Percentiles rank a stretch among this genome's conserved stretches.
These are phyloP conservation scores for Hansenula anomala DNA, from an alignment of 1,139 yeast genomes.

Conservation along the genomic window DNA sequence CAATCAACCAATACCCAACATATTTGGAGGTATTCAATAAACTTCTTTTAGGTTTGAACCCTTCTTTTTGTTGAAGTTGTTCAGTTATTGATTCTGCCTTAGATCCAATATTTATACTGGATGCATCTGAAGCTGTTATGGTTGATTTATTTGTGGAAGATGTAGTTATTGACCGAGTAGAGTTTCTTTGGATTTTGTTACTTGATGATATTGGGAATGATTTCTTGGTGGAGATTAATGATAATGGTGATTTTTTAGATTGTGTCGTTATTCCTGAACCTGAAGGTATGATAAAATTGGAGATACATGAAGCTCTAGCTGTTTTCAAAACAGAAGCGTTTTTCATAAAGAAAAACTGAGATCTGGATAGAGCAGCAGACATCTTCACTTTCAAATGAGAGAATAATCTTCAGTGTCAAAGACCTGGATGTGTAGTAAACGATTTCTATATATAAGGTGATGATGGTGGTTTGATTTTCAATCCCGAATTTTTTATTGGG, in stretches of 20 bases:
- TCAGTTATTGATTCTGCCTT: background rate
- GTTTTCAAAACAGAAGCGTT: conserved; percentile 22
- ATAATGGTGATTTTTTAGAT: background rate
- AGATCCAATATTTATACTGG: background rate
- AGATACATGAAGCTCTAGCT: conserved; percentile 14
- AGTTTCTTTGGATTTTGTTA: background rate
- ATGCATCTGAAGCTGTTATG: conserved; percentile 3
- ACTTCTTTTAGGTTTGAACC: conserved; percentile 9
- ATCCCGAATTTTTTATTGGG: conserved; percentile 1
- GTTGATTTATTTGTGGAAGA: conserved; percentile 6
- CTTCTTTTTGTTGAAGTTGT: background rate
- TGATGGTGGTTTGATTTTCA: too few relatives aligned
- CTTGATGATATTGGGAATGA: background rate
- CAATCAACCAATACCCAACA: conserved; percentile 87
- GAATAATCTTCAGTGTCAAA: background rate
- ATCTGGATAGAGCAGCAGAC: conserved; percentile 24
- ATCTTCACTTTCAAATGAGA: too few relatives aligned
- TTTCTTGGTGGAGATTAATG: background rate
- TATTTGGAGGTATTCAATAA: conserved; percentile 33
- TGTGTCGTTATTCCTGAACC: background rate
- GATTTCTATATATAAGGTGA: background rate
- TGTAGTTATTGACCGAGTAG: conserved; percentile 5
- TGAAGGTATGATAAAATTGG: conserved; percentile 15
- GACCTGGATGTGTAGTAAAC: background rate
- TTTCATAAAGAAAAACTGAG: conserved; percentile 29